Evolutionary conservation across 768 basidiomycete genomes (phyloP).

Genomic region (Mycena capillaripes): DNA sequence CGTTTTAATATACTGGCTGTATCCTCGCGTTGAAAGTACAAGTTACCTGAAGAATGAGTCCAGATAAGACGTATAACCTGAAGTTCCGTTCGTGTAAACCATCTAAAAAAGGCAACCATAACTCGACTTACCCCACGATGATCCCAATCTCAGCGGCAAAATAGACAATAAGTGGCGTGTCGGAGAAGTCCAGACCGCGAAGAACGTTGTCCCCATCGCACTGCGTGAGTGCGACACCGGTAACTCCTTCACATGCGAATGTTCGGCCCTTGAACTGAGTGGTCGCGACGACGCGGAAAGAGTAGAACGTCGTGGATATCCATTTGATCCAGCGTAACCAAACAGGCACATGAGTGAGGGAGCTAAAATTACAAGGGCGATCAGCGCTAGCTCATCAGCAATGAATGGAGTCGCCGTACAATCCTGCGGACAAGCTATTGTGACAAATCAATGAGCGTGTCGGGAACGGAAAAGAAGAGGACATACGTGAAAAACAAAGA

Average conservation of each 20-base stretch:
- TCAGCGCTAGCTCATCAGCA: neutral
- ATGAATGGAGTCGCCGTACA: neutral
- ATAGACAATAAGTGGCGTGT: conserved; percentile 40
- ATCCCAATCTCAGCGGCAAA: conserved; percentile 43
- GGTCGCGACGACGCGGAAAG: conserved; percentile 50
- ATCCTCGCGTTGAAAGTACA: too few relatives aligned
- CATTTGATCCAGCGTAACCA: conserved; percentile 57
- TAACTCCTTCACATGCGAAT: conserved; percentile 47
- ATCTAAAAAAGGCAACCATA: neutral
- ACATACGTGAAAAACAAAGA: conserved; percentile 36
- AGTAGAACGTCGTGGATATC: conserved; percentile 56
- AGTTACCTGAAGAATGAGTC: conserved; percentile 30
- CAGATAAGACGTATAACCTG: conserved; percentile 41
- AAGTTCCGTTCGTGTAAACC: neutral
- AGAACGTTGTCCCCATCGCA: conserved; percentile 54
- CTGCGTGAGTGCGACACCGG: conserved; percentile 44
- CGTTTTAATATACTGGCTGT: neutral
- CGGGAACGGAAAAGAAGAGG: neutral
- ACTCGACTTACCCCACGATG: conserved; percentile 43
- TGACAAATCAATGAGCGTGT: neutral
- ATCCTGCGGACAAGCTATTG: conserved; percentile 32
- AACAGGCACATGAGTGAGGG: conserved; percentile 43
- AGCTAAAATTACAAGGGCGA: conserved; percentile 5
- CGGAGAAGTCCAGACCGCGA: conserved; percentile 46
- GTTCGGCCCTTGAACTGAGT: conserved; percentile 54